phyloP scores from a whole-genome alignment of 2,329 filamentous ascomycete genomes.

The Claviceps africana region DNA sequence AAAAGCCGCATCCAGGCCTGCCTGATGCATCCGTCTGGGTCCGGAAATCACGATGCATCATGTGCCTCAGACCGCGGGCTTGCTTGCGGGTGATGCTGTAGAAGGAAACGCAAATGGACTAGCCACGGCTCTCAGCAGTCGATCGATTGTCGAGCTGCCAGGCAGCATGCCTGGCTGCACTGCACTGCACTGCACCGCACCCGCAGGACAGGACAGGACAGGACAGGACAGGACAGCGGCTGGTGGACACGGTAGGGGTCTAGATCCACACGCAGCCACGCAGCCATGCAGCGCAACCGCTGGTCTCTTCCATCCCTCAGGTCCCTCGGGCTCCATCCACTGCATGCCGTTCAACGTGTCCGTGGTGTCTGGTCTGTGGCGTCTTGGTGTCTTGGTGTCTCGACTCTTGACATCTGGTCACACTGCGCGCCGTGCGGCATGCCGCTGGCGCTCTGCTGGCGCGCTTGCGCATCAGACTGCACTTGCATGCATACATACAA shows the following conservation, averaged over 20 bases:
- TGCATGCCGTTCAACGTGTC: too few species aligned
- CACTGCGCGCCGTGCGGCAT: not conserved
- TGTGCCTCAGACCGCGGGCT: not conserved
- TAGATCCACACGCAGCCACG: too few species aligned
- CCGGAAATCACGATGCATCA: not conserved
- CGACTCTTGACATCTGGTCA: not conserved
- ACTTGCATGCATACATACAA: not conserved
- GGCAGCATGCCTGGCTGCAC: not conserved
- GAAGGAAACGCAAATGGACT: not conserved
- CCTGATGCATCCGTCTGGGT: not conserved
- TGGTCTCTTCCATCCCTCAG: too few species aligned
- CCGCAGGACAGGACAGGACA: not conserved
- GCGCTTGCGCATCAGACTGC: not conserved
- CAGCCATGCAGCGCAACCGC: too few species aligned
- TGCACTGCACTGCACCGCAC: too few species aligned
- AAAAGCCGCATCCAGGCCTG: not conserved
- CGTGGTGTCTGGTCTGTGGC: too few species aligned
- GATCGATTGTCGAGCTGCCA: constrained; percentile 6
- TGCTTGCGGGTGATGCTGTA: not conserved
- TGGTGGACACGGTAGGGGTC: not conserved
- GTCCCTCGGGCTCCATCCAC: too few species aligned
- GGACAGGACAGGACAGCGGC: not conserved
- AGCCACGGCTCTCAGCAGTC: constrained; percentile 1
- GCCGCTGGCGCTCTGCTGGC: not conserved
- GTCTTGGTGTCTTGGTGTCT: too few species aligned